Conservation (phyloP, 345 rosid genomes). For the Bruguiera sexangula region DNA sequence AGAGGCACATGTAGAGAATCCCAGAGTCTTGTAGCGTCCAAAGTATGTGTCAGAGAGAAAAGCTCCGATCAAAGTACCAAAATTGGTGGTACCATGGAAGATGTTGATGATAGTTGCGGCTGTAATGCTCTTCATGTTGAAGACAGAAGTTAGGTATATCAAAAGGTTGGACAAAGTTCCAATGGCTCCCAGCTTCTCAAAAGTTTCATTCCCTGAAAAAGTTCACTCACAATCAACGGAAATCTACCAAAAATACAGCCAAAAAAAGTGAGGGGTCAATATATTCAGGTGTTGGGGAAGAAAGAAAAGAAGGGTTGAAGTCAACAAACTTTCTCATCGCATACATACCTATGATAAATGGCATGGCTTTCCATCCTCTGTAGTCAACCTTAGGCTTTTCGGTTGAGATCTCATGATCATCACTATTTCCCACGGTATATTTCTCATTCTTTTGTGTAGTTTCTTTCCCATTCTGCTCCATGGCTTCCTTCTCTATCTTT, state of each 20-base stretch:
- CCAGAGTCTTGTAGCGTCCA: conserved; percentile 70
- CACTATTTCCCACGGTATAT: conserved; percentile 2
- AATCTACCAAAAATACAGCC: background rate
- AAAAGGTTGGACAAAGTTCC: conserved; percentile 70
- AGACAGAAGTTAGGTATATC: conserved; percentile 63
- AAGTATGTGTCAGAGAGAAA: conserved; percentile 72
- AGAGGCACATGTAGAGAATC: conserved; percentile 54
- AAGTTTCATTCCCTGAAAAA: conserved; percentile 59
- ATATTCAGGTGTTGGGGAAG: no score
- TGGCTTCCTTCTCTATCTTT: background rate
- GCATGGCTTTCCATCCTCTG: conserved; percentile 73
- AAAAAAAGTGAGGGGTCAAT: no score
- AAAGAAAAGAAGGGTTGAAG: background rate
- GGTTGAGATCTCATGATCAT: background rate
- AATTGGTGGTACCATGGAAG: conserved; percentile 66
- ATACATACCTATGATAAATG: conserved; percentile 56
- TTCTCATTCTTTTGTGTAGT: conserved; percentile 6
- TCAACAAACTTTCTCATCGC: background rate
- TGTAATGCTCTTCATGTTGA: conserved; percentile 53
- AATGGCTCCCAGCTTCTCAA: conserved; percentile 82
- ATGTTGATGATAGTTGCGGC: conserved; percentile 65
- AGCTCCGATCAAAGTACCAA: conserved; percentile 69
- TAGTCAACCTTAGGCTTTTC: conserved; percentile 40
- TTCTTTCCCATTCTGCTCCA: conserved; percentile 6
- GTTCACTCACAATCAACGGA: background rate